Conservation (phyloP, 306 rosid species). For the Ochetophila trinervis region DNA sequence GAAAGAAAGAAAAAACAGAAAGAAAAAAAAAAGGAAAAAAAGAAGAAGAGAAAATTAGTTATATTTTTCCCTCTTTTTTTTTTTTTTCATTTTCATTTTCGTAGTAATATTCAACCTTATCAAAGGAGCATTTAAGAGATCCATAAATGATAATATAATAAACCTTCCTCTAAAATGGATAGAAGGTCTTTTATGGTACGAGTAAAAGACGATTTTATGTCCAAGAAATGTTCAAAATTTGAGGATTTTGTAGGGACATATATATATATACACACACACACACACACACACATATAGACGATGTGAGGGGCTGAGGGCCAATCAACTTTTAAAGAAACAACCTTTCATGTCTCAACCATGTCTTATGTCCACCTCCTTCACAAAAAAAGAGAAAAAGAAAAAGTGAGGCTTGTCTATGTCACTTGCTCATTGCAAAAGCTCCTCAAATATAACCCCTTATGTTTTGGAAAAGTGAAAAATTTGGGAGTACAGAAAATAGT, state of each 20-base stretch:
- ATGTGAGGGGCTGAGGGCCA: constrained; percentile 1
- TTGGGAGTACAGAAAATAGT: not conserved
- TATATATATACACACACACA: too few relatives aligned
- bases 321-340: constrained; percentile 3
- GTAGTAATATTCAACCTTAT: too few relatives aligned
- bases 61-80: too few relatives aligned
- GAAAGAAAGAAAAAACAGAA: too few relatives aligned
- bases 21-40: too few relatives aligned
- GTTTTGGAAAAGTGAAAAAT: not conserved
- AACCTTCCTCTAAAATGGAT: too few relatives aligned
- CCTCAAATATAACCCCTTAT: not conserved
- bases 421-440: not conserved
- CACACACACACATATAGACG: not conserved
- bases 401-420: not conserved
- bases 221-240: not conserved
- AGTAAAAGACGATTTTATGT: not conserved
- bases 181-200: not conserved
- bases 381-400: constrained; percentile 4
- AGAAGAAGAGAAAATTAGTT: too few relatives aligned
- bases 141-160: too few relatives aligned
- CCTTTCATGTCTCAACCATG: constrained; percentile 4
- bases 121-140: too few relatives aligned
- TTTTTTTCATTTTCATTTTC: too few relatives aligned
- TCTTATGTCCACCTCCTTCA: not conserved
- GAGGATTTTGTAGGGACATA: constrained; percentile 10